Conservation (phyloP, 805 yeast species). For the Kregervanrija delftensis region DNA sequence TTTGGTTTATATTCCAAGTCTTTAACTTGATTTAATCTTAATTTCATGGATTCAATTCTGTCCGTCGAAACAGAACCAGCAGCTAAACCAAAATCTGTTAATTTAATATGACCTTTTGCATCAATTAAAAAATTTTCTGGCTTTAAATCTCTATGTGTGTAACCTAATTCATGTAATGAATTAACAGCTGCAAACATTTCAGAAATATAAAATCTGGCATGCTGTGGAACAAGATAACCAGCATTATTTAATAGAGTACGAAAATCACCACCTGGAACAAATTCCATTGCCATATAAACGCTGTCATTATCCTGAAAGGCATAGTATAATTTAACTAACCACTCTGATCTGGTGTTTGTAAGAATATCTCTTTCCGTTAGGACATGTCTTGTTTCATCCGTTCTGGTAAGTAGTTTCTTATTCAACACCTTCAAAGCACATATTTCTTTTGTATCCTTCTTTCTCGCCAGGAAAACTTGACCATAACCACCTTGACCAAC, state of each 20-base stretch:
- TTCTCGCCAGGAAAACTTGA: constrained; percentile 93
- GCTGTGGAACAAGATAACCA: constrained; percentile 87
- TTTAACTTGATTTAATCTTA: constrained; percentile 57
- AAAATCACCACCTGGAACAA: constrained; percentile 99
- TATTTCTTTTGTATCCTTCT: constrained; percentile 88
- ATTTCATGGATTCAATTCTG: constrained; percentile 86
- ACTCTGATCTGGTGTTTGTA: constrained; percentile 91
- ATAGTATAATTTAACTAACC: constrained; percentile 90
- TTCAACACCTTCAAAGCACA: constrained; percentile 92
- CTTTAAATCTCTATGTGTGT: constrained; percentile 93
- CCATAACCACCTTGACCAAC: constrained; percentile 99
- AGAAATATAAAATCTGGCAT: constrained; percentile 88
- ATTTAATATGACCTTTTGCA: constrained; percentile 82
- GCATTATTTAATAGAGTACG: constrained; percentile 91
- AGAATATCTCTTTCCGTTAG: constrained; percentile 93
- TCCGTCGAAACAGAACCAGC: constrained; percentile 93
- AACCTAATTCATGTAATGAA: constrained; percentile 89
- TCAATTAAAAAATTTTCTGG: constrained; percentile 92
- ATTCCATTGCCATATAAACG: constrained; percentile 95
- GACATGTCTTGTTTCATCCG: constrained; percentile 94
- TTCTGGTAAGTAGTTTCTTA: constrained; percentile 75
- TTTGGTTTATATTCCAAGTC: constrained; percentile 63
- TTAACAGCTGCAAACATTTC: constrained; percentile 96
- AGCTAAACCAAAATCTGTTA: constrained; percentile 95
- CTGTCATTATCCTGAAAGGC: constrained; percentile 92